Percentiles rank a stretch among this genome's conserved stretches.
phyloP scores from a whole-genome alignment of 331 rosid species.

The Spiraea crenata region DNA sequence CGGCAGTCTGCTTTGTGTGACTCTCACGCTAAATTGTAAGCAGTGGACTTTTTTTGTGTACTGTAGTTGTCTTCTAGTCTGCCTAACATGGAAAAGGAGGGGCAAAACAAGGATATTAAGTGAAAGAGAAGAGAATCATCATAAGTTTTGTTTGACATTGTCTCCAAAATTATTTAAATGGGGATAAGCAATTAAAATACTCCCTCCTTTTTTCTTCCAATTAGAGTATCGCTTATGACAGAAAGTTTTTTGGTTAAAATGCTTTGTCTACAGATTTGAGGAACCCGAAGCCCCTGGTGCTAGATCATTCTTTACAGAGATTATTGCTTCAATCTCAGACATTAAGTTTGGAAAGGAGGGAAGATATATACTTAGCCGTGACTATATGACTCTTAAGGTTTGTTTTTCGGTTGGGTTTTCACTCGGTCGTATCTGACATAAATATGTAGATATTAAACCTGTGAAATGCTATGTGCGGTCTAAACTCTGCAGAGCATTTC shows the following conservation, averaged over 20 bases:
- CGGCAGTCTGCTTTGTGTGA: constrained; percentile 99
- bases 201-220: not conserved
- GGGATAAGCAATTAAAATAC: not conserved
- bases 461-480: not conserved
- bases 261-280: constrained; percentile 66
- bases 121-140: not conserved
- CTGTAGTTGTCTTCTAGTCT: constrained; percentile 10
- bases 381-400: constrained; percentile 99
- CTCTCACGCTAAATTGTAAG: constrained; percentile 91
- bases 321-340: constrained; percentile 97
- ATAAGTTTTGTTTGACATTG: not conserved
- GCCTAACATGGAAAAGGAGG: not conserved
- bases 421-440: constrained; percentile 12
- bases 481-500: no score
- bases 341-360: constrained; percentile 94
- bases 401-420: constrained; percentile 20
- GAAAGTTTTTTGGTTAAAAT: not conserved
- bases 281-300: constrained; percentile 95
- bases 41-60: constrained; percentile 14
- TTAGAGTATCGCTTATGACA: not conserved
- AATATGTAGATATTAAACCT: not conserved
- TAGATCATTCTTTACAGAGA: constrained; percentile 94
- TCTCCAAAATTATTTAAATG: not conserved
- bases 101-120: no score
- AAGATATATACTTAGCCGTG: constrained; percentile 95